Base-by-base conservation (phyloP, 768 basidiomycete genomes). In the Hortiboletus flavorubellus region DNA sequence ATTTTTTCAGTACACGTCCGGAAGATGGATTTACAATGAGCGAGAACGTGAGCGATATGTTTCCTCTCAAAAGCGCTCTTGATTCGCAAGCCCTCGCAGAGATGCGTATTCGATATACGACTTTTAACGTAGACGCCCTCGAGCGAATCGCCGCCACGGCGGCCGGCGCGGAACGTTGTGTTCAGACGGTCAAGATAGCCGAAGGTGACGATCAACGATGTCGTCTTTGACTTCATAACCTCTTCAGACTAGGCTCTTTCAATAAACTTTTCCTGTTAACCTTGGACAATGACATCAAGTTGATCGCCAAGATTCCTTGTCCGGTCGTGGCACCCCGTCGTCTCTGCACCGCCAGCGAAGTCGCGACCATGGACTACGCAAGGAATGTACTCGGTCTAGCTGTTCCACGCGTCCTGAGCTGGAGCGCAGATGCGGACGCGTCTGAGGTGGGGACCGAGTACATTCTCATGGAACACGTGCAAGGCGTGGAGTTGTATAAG, bases 261-360 rank as follows among this genome's bases (percentile, higher is more conserved):
- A 64, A 56, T 44, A 60, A 59, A n/a, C 31, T 57, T 5, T 62
- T 62, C 47, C 44, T 62, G 11, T 10, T 62, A 18, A 53, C 49
- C 7, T 62, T 62, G 8, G 55, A 53, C 45, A 59, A 44, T 31
- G 57, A 39, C 54, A 23, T 33, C 26, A 49, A 62, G 47, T 47
- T 58, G 46, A 53, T 61, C n/a, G 60, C 60, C 43, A 58, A 58
- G 8, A 47, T 63, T 30, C 55, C 63, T 4, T 59, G 49, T 35
- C 58, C 64, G 14, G 41, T 73, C 5, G 67, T 67, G 18, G 71
- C 66, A 1, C 68, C 68, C 9, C 51, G 59, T 10, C 64, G 60
- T 49, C 55, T 69, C 43, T 54, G 58, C 15, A 73, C 71, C 2
- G 73, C 74, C 8, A 74, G 73, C 49, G 73, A 73, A 49, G 73